A percentile compares a stretch with the other conserved stretches of the same genome.
phyloP scores from a whole-genome alignment of 371 early-diverging fungal species.

The Chytridiales sp. region DNA sequence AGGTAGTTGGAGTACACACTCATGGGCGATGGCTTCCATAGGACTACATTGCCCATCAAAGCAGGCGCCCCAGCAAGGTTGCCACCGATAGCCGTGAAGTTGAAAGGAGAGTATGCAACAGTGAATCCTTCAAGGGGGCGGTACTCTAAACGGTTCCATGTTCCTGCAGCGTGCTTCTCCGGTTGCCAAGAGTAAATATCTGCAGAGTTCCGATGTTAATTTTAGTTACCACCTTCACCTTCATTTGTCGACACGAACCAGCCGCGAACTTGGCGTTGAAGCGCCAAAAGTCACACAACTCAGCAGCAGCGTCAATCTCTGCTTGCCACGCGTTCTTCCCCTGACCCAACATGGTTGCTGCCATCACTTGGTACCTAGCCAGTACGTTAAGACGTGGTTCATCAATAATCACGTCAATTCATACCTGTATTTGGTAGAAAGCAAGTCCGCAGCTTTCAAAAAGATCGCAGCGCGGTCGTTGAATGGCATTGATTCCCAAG shows the following conservation, averaged over 20 bases:
- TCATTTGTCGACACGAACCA: slow-evolving; percentile 14
- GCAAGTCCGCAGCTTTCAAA: slow-evolving; percentile 95
- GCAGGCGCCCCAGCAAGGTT: slow-evolving; percentile 94
- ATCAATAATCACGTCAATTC: slow-evolving; percentile 8
- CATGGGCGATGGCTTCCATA: slow-evolving; percentile 95
- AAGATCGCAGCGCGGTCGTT: slow-evolving; percentile 95
- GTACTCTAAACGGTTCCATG: slow-evolving; percentile 97
- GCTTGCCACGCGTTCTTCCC: slow-evolving; percentile 99
- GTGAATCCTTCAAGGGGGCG: slow-evolving; percentile 96
- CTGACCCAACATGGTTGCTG: slow-evolving; percentile 98
- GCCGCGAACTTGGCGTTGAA: slow-evolving; percentile 93
- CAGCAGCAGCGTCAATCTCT: slow-evolving; percentile 95
- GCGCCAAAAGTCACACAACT: slow-evolving; percentile 91
- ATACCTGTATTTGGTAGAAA: slow-evolving; percentile 85
- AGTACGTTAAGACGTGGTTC: background rate
- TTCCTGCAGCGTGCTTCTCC: slow-evolving; percentile 77
- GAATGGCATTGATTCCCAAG: slow-evolving; percentile 94
- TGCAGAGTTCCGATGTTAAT: slow-evolving; percentile 23
- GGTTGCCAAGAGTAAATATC: slow-evolving; percentile 94
- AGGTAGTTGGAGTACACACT: slow-evolving; percentile 91
- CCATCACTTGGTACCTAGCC: slow-evolving; percentile 81
- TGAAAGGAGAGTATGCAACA: slow-evolving; percentile 95
- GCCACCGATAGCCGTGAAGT: slow-evolving; percentile 98
- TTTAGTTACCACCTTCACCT: background rate
- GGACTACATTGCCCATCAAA: slow-evolving; percentile 92